These are phyloP conservation scores for Sporobolomyces phaffii DNA, from an alignment of 768 basidiomycete genomes.

Conservation along the genomic window DNA sequence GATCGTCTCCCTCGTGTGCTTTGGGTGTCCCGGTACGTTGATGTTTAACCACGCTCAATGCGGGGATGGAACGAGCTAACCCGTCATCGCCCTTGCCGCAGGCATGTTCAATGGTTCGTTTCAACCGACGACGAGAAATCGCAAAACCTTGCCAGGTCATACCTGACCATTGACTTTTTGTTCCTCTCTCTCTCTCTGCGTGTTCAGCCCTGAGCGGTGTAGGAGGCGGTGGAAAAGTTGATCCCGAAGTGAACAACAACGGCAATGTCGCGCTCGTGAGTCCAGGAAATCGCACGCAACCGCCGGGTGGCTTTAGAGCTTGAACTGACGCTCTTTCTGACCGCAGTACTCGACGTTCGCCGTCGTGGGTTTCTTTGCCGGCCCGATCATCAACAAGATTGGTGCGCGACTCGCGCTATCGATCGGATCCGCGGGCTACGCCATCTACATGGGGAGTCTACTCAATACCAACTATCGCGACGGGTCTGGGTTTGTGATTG, in stretches of 20 bases:
- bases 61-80: no score
- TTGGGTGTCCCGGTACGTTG: conserved; percentile 18
- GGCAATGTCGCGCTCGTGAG: conserved; percentile 44
- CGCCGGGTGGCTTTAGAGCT: background rate
- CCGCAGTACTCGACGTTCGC: conserved; percentile 65
- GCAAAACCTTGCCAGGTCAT: background rate
- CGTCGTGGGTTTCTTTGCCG: conserved; percentile 59
- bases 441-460: conserved; percentile 47
- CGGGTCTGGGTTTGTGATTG: conserved; percentile 62
- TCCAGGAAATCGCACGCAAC: background rate
- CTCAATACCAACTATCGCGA: conserved; percentile 63
- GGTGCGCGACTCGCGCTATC: conserved; percentile 69
- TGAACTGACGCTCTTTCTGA: conserved; percentile 47
- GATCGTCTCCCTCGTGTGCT: conserved; percentile 27
- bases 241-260: conserved; percentile 62
- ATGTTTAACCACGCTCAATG: no score
- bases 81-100: background rate
- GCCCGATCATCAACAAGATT: conserved; percentile 72
- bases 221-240: conserved; percentile 61
- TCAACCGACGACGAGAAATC: no score
- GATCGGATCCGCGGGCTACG: conserved; percentile 68
- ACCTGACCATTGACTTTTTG: background rate
- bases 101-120: conserved; percentile 20
- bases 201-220: conserved; percentile 49
- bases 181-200: background rate